Percentiles rank a stretch among this genome's conserved stretches.
phyloP scores from a whole-genome alignment of 306 rosid species.

The Trichosanthes truncata region DNA sequence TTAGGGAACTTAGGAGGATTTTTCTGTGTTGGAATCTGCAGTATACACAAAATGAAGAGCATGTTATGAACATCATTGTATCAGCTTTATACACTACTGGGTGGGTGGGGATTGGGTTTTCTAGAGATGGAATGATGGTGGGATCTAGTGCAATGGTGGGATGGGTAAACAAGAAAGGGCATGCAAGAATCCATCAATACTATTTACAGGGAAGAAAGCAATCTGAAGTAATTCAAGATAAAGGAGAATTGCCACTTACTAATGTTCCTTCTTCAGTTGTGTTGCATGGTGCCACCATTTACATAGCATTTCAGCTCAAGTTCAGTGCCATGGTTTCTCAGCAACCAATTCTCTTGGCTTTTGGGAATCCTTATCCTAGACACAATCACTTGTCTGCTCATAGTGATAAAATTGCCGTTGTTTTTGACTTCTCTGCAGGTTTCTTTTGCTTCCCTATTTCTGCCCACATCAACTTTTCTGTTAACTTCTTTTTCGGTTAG shows the following conservation, averaged over 20 bases:
- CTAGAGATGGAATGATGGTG: slow-evolving; percentile 77
- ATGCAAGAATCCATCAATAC: slow-evolving; percentile 72
- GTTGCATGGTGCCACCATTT: slow-evolving; percentile 73
- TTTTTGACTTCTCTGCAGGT: slow-evolving; percentile 84
- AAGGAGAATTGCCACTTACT: slow-evolving; percentile 90
- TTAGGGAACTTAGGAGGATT: neutral
- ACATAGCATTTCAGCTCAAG: slow-evolving; percentile 84
- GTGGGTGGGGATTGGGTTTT: slow-evolving; percentile 95
- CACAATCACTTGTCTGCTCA: slow-evolving; percentile 53
- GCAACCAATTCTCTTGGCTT: slow-evolving; percentile 76
- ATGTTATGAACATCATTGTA: slow-evolving; percentile 60
- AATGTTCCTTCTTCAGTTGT: slow-evolving; percentile 74
- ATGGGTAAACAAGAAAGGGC: slow-evolving; percentile 76
- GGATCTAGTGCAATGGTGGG: slow-evolving; percentile 99
- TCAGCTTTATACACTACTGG: slow-evolving; percentile 88
- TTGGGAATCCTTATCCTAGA: slow-evolving; percentile 47
- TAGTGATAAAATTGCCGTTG: slow-evolving; percentile 46
- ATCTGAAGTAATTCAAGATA: slow-evolving; percentile 57
- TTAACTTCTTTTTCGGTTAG: neutral
- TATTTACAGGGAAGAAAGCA: slow-evolving; percentile 63
- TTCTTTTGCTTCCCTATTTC: neutral
- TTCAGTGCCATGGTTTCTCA: slow-evolving; percentile 35
- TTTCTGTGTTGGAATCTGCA: slow-evolving; percentile 16
- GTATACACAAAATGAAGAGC: slow-evolving; percentile 57
- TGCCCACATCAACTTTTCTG: neutral